Conservation (phyloP, 2,329 filamentous ascomycete species). For the Neurospora sp. region DNA sequence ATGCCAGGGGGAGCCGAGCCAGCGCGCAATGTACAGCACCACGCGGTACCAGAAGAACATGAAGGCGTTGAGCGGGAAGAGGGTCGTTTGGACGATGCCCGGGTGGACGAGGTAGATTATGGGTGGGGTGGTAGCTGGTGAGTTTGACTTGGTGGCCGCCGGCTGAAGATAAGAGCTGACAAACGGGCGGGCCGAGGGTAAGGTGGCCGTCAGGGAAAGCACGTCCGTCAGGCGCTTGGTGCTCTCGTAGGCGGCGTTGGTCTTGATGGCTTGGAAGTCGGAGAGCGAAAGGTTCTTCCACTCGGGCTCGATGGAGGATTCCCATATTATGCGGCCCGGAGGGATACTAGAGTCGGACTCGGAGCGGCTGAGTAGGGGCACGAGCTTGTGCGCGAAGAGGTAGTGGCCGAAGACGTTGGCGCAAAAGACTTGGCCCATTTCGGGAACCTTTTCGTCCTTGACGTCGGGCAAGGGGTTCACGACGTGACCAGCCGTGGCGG, state of each 20-base stretch:
- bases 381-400: conserved; percentile 69
- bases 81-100: conserved; percentile 72
- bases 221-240: conserved; percentile 83
- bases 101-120: conserved; percentile 70
- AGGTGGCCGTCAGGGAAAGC: conserved; percentile 60
- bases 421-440: conserved; percentile 73
- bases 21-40: conserved; percentile 62
- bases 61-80: conserved; percentile 64
- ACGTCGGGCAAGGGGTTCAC: conserved; percentile 41
- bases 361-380: conserved; percentile 56
- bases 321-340: conserved; percentile 71
- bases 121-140: conserved; percentile 11
- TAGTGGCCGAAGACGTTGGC: conserved; percentile 96
- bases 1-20: conserved; percentile 85
- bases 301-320: conserved; percentile 67
- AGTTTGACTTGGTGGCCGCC: conserved; percentile 1
- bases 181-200: conserved; percentile 53
- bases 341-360: conserved; percentile 21
- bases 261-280: conserved; percentile 67
- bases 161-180: conserved; percentile 46
- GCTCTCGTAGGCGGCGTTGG: conserved; percentile 65
- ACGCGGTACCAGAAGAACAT: conserved; percentile 60
- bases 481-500: conserved; percentile 39
- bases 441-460: conserved; percentile 33
- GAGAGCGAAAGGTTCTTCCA: conserved; percentile 44